Evolutionary conservation across 1,284 basidiomycete genomes (phyloP), one percentile per base, ranked within the genome.

Genomic region (Leccinum pallidistipes): DNA sequence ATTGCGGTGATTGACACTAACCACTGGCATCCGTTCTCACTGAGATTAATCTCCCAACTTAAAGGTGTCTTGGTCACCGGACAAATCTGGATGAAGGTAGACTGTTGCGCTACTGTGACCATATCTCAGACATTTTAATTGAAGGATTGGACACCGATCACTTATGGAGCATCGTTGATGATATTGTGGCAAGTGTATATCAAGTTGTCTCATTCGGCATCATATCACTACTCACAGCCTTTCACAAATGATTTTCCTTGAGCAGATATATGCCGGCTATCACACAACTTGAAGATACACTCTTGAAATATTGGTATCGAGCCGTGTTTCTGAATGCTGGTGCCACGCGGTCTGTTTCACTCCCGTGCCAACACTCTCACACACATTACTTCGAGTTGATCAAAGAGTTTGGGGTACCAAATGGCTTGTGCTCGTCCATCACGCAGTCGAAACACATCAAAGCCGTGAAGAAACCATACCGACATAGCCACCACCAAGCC

Each of bases 1-100:
- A 1, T 4, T 72, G 56, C 12, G 10, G 58, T 0, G 62, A 72
- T 50, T 45, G 59, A 1, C 62, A 72, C 31, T n/a, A n/a, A n/a
- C n/a, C n/a, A n/a, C n/a, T n/a, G n/a, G n/a, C n/a, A n/a, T n/a
- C n/a, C n/a, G n/a, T n/a, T n/a, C n/a, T n/a, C 14, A 38, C 34
- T 36, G 5, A 36, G 14, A 12, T 14, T 16, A 38, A 38, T 38
- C 36, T 38, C 36, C 14, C 14, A 34, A 34, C 12, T 1, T 34
- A 12, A 24, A 49, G 47, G 24, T 49, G 47, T 14, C 24, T 49
- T 49, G 47, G 21, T 7, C 47, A 49, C 11, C 7, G 14, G 11
- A 14, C 9, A 7, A 27, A 49, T 24, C 24, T 49, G 9, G 47
- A 49, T 12, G 47, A 49, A 14, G 47, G 24, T 8, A 24, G 47